Percentiles rank a stretch among this genome's conserved stretches.
phyloP scores from a whole-genome alignment of 2,329 filamentous ascomycete genomes.

The Ascocoryne sarcoides region DNA sequence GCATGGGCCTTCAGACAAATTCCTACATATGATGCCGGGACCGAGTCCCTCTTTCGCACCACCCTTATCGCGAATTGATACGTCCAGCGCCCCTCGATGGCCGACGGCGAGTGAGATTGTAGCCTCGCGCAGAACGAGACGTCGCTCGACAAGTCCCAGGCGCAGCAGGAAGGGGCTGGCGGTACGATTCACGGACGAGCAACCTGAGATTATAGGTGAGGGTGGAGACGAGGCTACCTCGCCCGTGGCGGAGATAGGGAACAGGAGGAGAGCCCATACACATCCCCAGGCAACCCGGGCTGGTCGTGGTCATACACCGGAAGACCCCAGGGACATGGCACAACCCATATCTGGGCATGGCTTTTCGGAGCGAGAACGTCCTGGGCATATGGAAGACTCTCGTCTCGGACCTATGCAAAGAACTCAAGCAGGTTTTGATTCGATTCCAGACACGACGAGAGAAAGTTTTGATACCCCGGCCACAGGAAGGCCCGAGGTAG shows the following conservation, averaged over 20 bases:
- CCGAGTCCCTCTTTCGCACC: conserved; percentile 26
- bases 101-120: conserved; percentile 38
- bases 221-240: conserved; percentile 79
- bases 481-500: not conserved
- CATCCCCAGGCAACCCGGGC: conserved; percentile 17
- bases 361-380: conserved; percentile 5
- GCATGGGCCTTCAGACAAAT: conserved; percentile 44
- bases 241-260: conserved; percentile 63
- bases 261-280: conserved; percentile 35
- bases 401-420: conserved; percentile 45
- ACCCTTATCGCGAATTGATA: conserved; percentile 33
- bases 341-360: conserved; percentile 6
- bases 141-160: conserved; percentile 28
- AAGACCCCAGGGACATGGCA: not conserved
- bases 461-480: not conserved
- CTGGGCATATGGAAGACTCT: conserved; percentile 30
- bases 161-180: conserved; percentile 56
- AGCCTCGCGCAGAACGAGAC: conserved; percentile 10
- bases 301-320: conserved; percentile 5
- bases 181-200: conserved; percentile 65
- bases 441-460: conserved; percentile 10
- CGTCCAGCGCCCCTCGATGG: conserved; percentile 40
- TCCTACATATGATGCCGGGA: conserved; percentile 44
- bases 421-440: conserved; percentile 45
- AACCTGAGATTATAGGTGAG: conserved; percentile 78